Percentiles rank a stretch among this genome's conserved stretches.
These are phyloP conservation scores for Allantophomopsis cytisporea DNA, from an alignment of 2,329 filamentous ascomycete species.

Conservation along the genomic window DNA sequence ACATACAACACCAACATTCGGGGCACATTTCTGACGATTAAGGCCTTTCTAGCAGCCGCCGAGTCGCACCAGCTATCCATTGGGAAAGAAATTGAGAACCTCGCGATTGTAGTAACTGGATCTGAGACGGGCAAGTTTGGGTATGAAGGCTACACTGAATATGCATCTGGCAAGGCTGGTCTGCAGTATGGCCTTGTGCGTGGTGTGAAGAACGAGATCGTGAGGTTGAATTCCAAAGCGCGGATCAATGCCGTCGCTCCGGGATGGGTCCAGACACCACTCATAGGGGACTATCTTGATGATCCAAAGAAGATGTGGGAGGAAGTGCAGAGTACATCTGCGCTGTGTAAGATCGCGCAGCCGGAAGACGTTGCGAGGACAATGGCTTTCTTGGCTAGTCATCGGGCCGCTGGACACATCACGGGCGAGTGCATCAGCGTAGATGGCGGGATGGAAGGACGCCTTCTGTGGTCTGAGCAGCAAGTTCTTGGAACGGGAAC, in stretches of 20 bases:
- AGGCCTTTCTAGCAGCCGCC: constrained; percentile 34
- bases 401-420: constrained; percentile 42
- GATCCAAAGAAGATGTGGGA: constrained; percentile 33
- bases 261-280: constrained; percentile 69
- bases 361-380: constrained; percentile 64
- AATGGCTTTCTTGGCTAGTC: constrained; percentile 60
- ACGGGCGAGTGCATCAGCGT: constrained; percentile 37
- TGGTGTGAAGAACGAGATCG: constrained; percentile 39
- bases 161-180: constrained; percentile 34
- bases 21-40: constrained; percentile 39
- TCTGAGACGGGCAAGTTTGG: constrained; percentile 28
- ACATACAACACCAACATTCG: constrained; percentile 33
- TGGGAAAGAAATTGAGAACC: constrained; percentile 28
- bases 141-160: constrained; percentile 23
- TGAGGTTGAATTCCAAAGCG: constrained; percentile 31
- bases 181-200: constrained; percentile 37
- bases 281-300: constrained; percentile 28
- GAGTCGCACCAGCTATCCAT: constrained; percentile 22
- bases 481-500: constrained; percentile 1
- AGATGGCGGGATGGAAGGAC: constrained; percentile 32
- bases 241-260: constrained; percentile 70
- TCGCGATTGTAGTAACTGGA: constrained; percentile 37
- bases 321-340: constrained; percentile 40
- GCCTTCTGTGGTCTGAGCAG: constrained; percentile 30
- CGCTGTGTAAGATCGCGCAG: constrained; percentile 49